Percentiles rank a stretch among this genome's conserved stretches.
Evolutionary conservation across 306 rosid genomes (phyloP).

Genomic region (Casuarina cunninghamiana): DNA sequence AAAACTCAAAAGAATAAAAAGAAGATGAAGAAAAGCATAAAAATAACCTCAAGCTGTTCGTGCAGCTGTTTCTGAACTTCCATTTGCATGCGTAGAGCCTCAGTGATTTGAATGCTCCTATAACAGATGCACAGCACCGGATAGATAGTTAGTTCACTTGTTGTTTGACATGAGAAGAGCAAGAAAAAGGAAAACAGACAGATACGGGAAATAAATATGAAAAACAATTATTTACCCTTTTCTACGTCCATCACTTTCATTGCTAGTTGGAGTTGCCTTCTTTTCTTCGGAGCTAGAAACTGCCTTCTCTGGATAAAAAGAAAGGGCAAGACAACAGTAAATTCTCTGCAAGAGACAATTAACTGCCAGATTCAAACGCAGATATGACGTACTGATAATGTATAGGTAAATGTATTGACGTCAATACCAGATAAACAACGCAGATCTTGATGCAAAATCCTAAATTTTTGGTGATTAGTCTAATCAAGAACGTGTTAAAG

Average conservation of each 20-base stretch:
- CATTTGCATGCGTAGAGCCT: constrained; percentile 50
- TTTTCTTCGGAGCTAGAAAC: constrained; percentile 37
- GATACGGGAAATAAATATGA: background rate
- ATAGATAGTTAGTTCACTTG: background rate
- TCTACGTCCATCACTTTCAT: constrained; percentile 28
- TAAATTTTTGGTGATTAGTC: background rate
- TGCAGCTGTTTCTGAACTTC: constrained; percentile 51
- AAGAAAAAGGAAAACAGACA: background rate
- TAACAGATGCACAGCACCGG: background rate
- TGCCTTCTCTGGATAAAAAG: constrained; percentile 32
- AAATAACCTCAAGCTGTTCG: constrained; percentile 49
- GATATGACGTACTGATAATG: too few relatives aligned
- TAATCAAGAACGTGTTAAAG: background rate
- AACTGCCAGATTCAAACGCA: background rate
- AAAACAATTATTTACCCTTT: constrained; percentile 31
- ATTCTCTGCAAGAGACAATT: background rate
- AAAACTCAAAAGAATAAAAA: background rate
- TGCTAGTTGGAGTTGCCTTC: constrained; percentile 27
- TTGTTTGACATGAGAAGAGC: background rate
- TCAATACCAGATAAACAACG: background rate
- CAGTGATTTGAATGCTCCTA: constrained; percentile 41
- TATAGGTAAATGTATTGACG: background rate
- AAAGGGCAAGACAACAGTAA: background rate
- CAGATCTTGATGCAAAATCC: background rate
- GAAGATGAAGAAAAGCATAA: background rate